These are phyloP conservation scores for Boletus calvinii DNA, from an alignment of 1,284 basidiomycete species.

Conservation along the genomic window DNA sequence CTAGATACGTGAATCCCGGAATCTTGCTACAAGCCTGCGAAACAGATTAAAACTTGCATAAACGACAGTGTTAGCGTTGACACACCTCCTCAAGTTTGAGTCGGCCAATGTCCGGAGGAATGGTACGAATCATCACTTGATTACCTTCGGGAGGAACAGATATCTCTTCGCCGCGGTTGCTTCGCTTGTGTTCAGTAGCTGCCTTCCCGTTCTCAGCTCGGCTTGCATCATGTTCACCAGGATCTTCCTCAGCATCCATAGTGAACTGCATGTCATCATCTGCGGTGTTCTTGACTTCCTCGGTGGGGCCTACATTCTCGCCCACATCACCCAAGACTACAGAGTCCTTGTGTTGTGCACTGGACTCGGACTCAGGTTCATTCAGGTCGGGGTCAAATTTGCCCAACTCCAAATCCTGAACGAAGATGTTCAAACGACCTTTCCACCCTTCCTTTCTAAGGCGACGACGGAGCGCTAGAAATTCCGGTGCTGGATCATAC, in stretches of 20 bases:
- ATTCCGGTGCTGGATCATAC: conserved; percentile 77
- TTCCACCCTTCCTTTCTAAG: conserved; percentile 82
- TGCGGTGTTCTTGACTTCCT: conserved; percentile 48
- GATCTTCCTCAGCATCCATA: conserved; percentile 69
- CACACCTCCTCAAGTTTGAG: conserved; percentile 83
- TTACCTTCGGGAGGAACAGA: conserved; percentile 77
- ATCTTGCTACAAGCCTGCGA: conserved; percentile 63
- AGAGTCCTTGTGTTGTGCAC: conserved; percentile 49
- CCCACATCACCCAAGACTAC: conserved; percentile 37
- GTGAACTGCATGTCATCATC: conserved; percentile 68
- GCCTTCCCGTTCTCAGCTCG: conserved; percentile 61
- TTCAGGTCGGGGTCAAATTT: conserved; percentile 75
- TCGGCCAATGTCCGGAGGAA: conserved; percentile 87
- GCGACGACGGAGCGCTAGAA: conserved; percentile 65
- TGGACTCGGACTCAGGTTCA: conserved; percentile 52
- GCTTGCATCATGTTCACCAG: conserved; percentile 54
- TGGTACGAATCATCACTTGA: conserved; percentile 91
- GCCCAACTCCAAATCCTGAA: conserved; percentile 77
- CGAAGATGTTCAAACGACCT: conserved; percentile 67
- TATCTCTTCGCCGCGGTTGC: conserved; percentile 68
- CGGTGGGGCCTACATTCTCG: conserved; percentile 35
- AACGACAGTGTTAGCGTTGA: conserved; percentile 24
- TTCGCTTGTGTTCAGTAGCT: conserved; percentile 44
- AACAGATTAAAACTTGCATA: conserved; percentile 8
- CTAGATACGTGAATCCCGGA: conserved; percentile 76